Evolutionary conservation across 1,284 basidiomycete genomes (phyloP).

Genomic region (Malassezia arunalokei): DNA sequence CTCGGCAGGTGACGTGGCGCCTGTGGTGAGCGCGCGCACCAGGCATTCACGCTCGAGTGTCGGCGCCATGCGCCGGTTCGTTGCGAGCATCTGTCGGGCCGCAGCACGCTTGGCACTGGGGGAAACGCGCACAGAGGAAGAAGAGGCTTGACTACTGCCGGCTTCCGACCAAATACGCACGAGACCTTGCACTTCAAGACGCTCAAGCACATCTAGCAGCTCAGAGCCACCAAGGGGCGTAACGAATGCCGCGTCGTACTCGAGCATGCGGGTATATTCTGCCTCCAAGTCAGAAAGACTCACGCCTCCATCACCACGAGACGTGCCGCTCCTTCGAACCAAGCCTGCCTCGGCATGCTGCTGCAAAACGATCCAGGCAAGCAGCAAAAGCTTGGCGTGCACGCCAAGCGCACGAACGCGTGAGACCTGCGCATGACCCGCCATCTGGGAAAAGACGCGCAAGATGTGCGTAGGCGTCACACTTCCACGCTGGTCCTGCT

Average conservation of each 20-base stretch:
- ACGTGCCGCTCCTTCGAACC: conserved; percentile 8
- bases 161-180: conserved; percentile 23
- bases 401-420: conserved; percentile 35
- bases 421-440: conserved; percentile 32
- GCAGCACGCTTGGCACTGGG: conserved; percentile 34
- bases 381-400: conserved; percentile 39
- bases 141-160: conserved; percentile 1
- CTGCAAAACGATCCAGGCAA: conserved; percentile 30
- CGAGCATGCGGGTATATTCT: conserved; percentile 31
- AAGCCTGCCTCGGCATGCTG: conserved; percentile 18
- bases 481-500: conserved; percentile 22
- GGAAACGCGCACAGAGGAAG: conserved; percentile 16
- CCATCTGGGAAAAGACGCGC: conserved; percentile 34
- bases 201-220: conserved; percentile 38
- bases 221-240: conserved; percentile 31
- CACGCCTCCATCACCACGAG: conserved; percentile 17
- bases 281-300: conserved; percentile 30
- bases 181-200: conserved; percentile 39
- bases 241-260: conserved; percentile 24
- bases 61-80: conserved; percentile 18
- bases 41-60: conserved; percentile 13
- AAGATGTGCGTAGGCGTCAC: conserved; percentile 41
- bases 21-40: conserved; percentile 12
- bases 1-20: not conserved
- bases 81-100: conserved; percentile 31